Conservation (phyloP, 257 asterid genomes). For the Penstemon eatonii region DNA sequence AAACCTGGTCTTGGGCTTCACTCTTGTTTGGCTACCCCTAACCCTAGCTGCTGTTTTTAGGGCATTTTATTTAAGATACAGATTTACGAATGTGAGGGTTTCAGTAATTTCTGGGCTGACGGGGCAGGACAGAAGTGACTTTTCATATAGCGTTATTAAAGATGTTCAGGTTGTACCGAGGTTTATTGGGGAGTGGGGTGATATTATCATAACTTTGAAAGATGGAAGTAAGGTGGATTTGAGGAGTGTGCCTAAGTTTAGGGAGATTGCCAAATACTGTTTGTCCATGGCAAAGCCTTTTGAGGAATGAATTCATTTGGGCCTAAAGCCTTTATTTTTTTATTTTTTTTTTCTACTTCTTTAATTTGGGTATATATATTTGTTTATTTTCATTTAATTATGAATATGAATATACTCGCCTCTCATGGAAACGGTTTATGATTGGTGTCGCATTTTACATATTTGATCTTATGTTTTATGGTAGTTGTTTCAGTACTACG, state of each 20-base stretch:
- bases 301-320: conserved; percentile 32
- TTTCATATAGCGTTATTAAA: conserved; percentile 69
- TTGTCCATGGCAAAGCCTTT: conserved; percentile 76
- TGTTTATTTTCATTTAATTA: not conserved
- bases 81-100: conserved; percentile 80
- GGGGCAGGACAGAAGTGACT: conserved; percentile 89
- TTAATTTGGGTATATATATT: not conserved
- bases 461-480: too few relatives aligned
- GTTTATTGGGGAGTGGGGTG: conserved; percentile 97
- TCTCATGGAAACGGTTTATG: too few relatives aligned
- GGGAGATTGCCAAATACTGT: conserved; percentile 90
- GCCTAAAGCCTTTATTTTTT: conserved; percentile 52
- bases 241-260: conserved; percentile 93
- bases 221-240: conserved; percentile 91
- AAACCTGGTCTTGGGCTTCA: conserved; percentile 84
- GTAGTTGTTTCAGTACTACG: too few relatives aligned
- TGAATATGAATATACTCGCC: too few relatives aligned
- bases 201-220: conserved; percentile 72
- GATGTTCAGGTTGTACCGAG: conserved; percentile 96
- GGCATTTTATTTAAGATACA: conserved; percentile 76
- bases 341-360: not conserved
- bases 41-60: conserved; percentile 81
- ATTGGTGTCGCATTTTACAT: too few relatives aligned
- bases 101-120: conserved; percentile 89
- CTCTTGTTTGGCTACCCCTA: conserved; percentile 89